Conservation (phyloP, 371 early-diverging fungal genomes). For the Fennellomyces sp. region DNA sequence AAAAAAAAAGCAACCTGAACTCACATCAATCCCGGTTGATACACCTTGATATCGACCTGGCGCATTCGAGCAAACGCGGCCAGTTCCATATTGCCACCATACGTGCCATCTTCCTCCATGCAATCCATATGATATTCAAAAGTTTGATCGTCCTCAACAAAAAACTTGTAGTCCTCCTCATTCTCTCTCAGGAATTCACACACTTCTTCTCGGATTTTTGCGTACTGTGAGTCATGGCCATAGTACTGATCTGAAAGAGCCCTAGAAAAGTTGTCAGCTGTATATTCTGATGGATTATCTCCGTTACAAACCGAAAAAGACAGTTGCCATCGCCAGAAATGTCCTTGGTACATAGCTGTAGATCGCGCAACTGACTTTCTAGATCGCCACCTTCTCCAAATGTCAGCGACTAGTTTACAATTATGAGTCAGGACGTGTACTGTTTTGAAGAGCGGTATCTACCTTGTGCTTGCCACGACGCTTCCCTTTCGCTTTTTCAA, state of each 20-base stretch:
- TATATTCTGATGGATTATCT: background rate
- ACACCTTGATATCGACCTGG: conserved; percentile 73
- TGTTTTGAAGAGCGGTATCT: background rate
- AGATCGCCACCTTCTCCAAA: conserved; percentile 19
- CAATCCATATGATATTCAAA: conserved; percentile 68
- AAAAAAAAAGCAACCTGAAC: conserved; percentile 2
- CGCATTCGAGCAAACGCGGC: conserved; percentile 78
- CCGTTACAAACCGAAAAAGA: conserved; percentile 68
- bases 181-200: conserved; percentile 70
- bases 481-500: background rate
- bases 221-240: conserved; percentile 64
- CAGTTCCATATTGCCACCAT: conserved; percentile 85
- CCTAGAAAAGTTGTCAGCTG: conserved; percentile 20
- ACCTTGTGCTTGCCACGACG: background rate
- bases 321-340: conserved; percentile 89
- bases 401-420: background rate
- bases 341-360: conserved; percentile 67
- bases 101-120: conserved; percentile 77
- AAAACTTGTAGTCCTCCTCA: conserved; percentile 68
- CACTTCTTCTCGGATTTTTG: conserved; percentile 56
- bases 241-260: conserved; percentile 77
- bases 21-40: conserved; percentile 75
- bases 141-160: conserved; percentile 70
- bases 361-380: conserved; percentile 36
- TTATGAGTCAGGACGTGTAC: background rate